Evolutionary conservation across 2,329 filamentous ascomycete species (phyloP), one percentile per base, ranked within the genome.

Genomic region (Aspergillus intermedius): DNA sequence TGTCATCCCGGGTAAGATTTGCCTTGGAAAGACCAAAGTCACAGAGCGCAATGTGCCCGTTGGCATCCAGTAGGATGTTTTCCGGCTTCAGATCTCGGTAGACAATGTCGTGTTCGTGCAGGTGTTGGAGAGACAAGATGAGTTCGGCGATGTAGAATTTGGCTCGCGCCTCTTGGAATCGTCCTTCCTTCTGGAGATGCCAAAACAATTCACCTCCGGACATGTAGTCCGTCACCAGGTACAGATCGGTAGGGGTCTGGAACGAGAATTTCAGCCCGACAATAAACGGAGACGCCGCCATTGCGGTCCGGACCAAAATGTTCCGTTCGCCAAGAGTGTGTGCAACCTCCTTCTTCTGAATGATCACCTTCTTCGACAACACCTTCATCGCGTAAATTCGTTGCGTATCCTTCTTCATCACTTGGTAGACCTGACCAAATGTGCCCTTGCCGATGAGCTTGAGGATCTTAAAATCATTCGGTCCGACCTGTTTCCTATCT

Each of bases 361-460:
- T 93, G 62, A 98, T 98, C 46, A 98, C 93, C 77, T 98, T 98
- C 78, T 98, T 98, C 45, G 93, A 96, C 28, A 98, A 76, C 1
- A 98, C 91, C 71, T 98, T 98, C 93, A 98, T 98, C 53, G 93
- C 93, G 64, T 98, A 98, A 52, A 98, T 96, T 41, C 93, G 85
- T 61, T 84, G 83, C 0, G 91, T 96, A 67, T 98, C 93, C 76
- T 88, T 93, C 80, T 98, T 98, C 60, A 89, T 86, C 5, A 98
- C 93, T 68, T 98, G 93, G 67, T 97, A 98, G 2, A 98, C 93
- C 68, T 98, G 93, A 1, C 93, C 93, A 66, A 98, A 98, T 0
- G 93, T 98, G 47, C 93, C 93, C 72, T 97, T 97, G 54, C 93
- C 93, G 56, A 98, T 97, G 49, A 98, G 81, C 68, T 95, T 93